A percentile compares a stretch with the other conserved stretches of the same genome.
Conservation (phyloP, 345 rosid species). For the Arabidopsis arenosa region DNA sequence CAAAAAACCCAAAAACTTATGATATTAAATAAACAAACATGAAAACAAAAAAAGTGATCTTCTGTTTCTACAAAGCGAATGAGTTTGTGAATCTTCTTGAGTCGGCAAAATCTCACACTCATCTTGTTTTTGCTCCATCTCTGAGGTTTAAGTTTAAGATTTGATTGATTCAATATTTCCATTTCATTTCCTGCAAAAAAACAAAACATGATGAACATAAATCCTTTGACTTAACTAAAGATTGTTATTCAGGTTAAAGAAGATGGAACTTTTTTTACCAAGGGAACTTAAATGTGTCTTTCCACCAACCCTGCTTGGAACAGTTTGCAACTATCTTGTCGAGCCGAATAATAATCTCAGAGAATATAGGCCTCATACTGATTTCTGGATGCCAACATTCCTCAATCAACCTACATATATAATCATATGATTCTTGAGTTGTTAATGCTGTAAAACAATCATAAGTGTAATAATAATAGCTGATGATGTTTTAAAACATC, state of each 20-base stretch:
- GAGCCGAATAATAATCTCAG: conserved; percentile 82
- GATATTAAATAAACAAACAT: conserved; percentile 26
- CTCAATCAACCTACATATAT: conserved; percentile 71
- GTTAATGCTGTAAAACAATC: conserved; percentile 4
- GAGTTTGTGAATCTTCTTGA: conserved; percentile 11
- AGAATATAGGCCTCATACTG: conserved; percentile 67
- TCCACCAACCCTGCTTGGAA: conserved; percentile 96
- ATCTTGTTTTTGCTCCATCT: conserved; percentile 21
- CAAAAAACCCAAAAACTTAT: conserved; percentile 27
- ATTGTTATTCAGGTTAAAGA: neutral
- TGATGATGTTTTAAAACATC: neutral
- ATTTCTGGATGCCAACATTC: conserved; percentile 86
- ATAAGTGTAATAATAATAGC: neutral
- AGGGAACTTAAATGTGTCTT: conserved; percentile 91
- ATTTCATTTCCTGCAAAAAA: conserved; percentile 40
- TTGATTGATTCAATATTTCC: conserved; percentile 16
- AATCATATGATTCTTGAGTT: conserved; percentile 3
- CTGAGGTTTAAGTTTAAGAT: neutral
- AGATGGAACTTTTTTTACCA: conserved; percentile 60
- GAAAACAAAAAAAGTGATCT: neutral
- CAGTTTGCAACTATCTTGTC: conserved; percentile 69
- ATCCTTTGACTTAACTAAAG: neutral
- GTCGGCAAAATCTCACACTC: conserved; percentile 11
- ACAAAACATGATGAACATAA: neutral
- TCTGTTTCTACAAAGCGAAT: conserved; percentile 21